These are phyloP conservation scores for Peterozyma xylosa DNA, from an alignment of 805 yeast species.

Conservation along the genomic window DNA sequence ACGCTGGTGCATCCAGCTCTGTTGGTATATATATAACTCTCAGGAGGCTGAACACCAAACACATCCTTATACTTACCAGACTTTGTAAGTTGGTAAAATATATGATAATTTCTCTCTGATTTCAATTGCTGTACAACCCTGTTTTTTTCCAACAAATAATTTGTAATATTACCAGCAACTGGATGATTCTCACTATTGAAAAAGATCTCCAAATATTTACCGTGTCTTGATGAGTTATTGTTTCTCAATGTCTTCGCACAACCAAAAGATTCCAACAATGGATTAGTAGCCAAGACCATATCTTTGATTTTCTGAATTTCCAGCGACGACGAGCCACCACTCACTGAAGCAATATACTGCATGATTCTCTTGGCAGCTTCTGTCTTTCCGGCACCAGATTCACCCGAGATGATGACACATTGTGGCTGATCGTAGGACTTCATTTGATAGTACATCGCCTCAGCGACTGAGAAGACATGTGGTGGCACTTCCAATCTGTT, in stretches of 20 bases:
- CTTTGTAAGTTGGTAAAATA: constrained; percentile 92
- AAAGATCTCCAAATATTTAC: constrained; percentile 86
- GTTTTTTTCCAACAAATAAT: constrained; percentile 88
- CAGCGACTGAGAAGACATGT: constrained; percentile 97
- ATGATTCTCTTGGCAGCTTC: constrained; percentile 97
- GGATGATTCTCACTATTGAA: constrained; percentile 83
- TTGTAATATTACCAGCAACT: constrained; percentile 91
- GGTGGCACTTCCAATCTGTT: constrained; percentile 96
- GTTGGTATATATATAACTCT: constrained; percentile 83
- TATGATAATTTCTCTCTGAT: constrained; percentile 93
- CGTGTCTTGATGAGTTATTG: constrained; percentile 87
- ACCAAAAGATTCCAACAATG: constrained; percentile 83
- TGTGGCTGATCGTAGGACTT: constrained; percentile 91
- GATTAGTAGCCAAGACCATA: constrained; percentile 96
- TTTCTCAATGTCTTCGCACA: constrained; percentile 90
- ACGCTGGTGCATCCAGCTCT: constrained; percentile 82
- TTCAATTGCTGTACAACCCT: constrained; percentile 93
- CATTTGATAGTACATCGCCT: constrained; percentile 91
- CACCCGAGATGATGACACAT: constrained; percentile 96
- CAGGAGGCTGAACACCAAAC: constrained; percentile 92
- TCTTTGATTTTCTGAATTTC: constrained; percentile 84
- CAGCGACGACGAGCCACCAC: constrained; percentile 59
- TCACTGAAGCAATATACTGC: constrained; percentile 92
- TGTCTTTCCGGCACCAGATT: constrained; percentile 97
- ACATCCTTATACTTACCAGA: constrained; percentile 73